These are phyloP conservation scores for Acarospora socialis DNA, from an alignment of 2,329 filamentous ascomycete genomes.

Conservation along the genomic window DNA sequence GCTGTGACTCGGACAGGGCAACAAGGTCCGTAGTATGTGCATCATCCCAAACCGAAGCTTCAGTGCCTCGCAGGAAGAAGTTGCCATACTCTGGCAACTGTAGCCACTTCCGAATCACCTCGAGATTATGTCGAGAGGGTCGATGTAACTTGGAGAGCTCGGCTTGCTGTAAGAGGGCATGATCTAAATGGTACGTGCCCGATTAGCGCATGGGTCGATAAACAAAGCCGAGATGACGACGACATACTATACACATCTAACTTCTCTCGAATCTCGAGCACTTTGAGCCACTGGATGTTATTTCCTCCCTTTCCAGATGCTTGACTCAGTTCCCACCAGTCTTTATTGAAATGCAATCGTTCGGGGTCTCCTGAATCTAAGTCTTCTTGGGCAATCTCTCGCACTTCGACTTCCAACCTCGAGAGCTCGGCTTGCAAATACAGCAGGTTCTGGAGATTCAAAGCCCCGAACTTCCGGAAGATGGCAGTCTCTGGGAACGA, in stretches of 20 bases:
- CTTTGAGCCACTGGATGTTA: conserved; percentile 6
- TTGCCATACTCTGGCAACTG: not conserved
- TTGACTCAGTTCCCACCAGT: no score
- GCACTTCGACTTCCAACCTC: not conserved
- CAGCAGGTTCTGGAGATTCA: not conserved
- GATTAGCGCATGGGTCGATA: no score
- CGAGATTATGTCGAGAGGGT: conserved; percentile 1
- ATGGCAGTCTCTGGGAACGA: no score
- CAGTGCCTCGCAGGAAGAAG: not conserved
- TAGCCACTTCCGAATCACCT: conserved; percentile 4
- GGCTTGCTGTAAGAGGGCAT: conserved; percentile 5
- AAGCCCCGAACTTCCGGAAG: not conserved
- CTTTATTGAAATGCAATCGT: no score
- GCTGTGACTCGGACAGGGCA: not conserved
- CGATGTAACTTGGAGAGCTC: conserved; percentile 2
- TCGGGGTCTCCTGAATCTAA: no score
- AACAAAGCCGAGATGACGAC: no score
- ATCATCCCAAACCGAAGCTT: conserved; percentile 1
- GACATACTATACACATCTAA: conserved; percentile 7
- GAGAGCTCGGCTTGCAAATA: conserved; percentile 1
- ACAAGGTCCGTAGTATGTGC: conserved; percentile 3
- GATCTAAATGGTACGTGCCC: conserved; percentile 1
- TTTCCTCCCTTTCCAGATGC: no score
- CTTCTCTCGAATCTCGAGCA: conserved; percentile 6
- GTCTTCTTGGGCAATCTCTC: no score